phyloP scores from a whole-genome alignment of 2,329 filamentous ascomycete genomes.

The Aschersonia sp. region DNA sequence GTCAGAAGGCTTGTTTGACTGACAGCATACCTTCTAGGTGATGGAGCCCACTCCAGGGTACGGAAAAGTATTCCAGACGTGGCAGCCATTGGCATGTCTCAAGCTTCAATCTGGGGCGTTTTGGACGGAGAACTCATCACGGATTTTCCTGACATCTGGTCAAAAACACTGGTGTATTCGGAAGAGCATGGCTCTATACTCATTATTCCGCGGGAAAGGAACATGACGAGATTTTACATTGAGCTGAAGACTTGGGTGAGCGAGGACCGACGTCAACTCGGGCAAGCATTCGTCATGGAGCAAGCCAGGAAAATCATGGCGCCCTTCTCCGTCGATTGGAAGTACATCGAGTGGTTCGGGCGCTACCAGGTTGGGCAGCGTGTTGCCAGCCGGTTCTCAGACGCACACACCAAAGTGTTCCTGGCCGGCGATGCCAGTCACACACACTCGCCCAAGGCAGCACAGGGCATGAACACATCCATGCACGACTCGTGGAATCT shows the following conservation, averaged over 20 bases:
- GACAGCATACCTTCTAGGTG: constrained; percentile 23
- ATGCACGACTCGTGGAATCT: constrained; percentile 50
- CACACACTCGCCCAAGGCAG: constrained; percentile 59
- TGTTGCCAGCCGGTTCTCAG: constrained; percentile 54
- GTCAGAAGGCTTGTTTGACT: background rate
- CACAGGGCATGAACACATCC: constrained; percentile 52
- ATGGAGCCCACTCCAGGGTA: constrained; percentile 59
- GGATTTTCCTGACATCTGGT: constrained; percentile 63
- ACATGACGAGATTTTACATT: constrained; percentile 53
- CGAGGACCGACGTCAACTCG: constrained; percentile 23
- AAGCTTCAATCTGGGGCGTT: constrained; percentile 51
- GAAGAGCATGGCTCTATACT: constrained; percentile 54
- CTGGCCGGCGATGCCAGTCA: constrained; percentile 58
- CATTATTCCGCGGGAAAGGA: constrained; percentile 60
- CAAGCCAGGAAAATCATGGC: constrained; percentile 46
- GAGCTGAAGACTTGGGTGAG: constrained; percentile 34
- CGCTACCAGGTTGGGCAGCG: constrained; percentile 59
- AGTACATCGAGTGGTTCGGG: constrained; percentile 55
- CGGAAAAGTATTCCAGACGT: constrained; percentile 45
- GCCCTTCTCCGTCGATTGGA: constrained; percentile 43
- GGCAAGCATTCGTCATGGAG: constrained; percentile 57
- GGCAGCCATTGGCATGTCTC: constrained; percentile 40
- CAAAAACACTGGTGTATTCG: constrained; percentile 55
- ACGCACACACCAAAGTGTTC: constrained; percentile 48
- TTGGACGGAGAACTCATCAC: constrained; percentile 57